Evolutionary conservation across 805 yeast genomes (phyloP), one percentile per base, ranked within the genome.

Genomic region (Ogataea ganodermae): DNA sequence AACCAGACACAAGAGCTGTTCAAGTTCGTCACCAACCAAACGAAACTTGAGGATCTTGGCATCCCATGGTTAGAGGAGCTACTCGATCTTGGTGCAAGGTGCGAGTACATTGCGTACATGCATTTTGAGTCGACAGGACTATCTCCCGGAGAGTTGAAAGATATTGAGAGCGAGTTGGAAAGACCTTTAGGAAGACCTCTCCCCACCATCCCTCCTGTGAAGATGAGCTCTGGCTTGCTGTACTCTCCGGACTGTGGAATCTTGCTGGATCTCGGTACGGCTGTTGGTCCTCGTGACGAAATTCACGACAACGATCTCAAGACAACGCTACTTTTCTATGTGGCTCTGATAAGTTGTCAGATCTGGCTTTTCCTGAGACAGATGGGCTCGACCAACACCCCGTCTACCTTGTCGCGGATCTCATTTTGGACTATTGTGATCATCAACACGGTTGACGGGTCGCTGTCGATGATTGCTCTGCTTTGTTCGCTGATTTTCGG

Each of bases 171-270:
- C 30, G 98, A 91, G 63, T 67, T 90, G 17, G 62, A 55, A 9
- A 71, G 76, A 51, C 97, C 97, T 1, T 61, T 78, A n/a, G 97
- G 97, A 0, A 71, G 86, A 50, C 97, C 97, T 1, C 75, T 83
- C 13, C 74, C 76, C 14, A 49, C 59, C 1, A 61, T 84, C 4
- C 97, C 97, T 0, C 58, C 65, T 0, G 53, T 91, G 14, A 68
- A 68, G 26, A 58, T 91, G 8, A 63, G 75, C 2, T 66, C 75
- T 9, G 89, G 85, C 6, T 52, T 89, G 12, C 49, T 89, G 16
- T 90, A 87, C 59, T 89, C 96, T 0, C 97, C 97, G 0, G 96
- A 91, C 61, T 91, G 98, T 71, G 96, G 91, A 0, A 60, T 84
- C 2, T 61, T 77, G 2, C 50, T 88, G 4, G 62, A 67, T 5